phyloP scores from a whole-genome alignment of 768 basidiomycete species.

The Naematelia encephala region DNA sequence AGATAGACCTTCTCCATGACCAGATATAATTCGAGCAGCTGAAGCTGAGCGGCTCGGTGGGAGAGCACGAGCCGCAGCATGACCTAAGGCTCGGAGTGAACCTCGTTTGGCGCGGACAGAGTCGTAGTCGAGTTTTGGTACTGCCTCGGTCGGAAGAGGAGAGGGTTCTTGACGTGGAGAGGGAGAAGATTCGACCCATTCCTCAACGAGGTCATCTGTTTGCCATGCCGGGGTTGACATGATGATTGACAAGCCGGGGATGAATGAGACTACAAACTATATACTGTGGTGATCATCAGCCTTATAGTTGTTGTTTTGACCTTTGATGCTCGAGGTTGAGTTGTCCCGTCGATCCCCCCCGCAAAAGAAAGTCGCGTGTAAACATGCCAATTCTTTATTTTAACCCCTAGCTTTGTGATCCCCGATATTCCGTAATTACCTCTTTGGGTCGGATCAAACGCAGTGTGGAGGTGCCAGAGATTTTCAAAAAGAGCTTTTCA shows the following conservation, averaged over 20 bases:
- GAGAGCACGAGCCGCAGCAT: slow-evolving; percentile 32
- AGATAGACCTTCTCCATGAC: slow-evolving; percentile 28
- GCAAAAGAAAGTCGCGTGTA: slow-evolving; percentile 19
- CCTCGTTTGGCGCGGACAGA: slow-evolving; percentile 40
- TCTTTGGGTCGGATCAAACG: slow-evolving; percentile 1
- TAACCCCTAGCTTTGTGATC: neutral
- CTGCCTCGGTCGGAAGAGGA: slow-evolving; percentile 58
- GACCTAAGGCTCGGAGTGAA: slow-evolving; percentile 35
- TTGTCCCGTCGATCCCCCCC: too few species aligned
- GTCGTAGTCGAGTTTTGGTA: slow-evolving; percentile 21
- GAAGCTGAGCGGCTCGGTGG: slow-evolving; percentile 14
- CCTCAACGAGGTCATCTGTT: slow-evolving; percentile 80
- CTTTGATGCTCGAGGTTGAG: too few species aligned
- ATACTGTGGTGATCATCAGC: too few species aligned
- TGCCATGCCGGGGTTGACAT: slow-evolving; percentile 45
- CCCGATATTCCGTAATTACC: too few species aligned
- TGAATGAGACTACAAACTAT: too few species aligned
- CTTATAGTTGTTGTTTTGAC: too few species aligned
- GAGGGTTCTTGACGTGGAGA: slow-evolving; percentile 47
- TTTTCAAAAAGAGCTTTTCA: neutral
- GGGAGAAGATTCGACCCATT: slow-evolving; percentile 68
- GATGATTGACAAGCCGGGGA: slow-evolving; percentile 6
- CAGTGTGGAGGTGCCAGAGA: neutral
- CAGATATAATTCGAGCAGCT: slow-evolving; percentile 30
- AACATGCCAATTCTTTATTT: slow-evolving; percentile 15